Evolutionary conservation across 768 basidiomycete genomes (phyloP), one percentile per base, ranked within the genome.

Genomic region (Leccinum fibrillosum): DNA sequence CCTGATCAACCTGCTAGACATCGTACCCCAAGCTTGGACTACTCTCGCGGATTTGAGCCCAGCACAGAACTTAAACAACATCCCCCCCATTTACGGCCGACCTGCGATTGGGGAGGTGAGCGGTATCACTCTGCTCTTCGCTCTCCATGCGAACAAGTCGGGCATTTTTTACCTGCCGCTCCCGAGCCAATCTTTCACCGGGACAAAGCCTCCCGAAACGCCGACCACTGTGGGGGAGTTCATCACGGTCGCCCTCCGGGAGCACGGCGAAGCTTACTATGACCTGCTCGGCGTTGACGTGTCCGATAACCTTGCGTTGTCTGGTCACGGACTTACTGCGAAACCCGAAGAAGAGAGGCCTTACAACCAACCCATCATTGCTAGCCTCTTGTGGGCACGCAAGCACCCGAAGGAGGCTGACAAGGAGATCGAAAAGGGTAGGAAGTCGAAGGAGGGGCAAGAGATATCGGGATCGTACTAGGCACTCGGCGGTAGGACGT

Each of bases 11-110:
- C 17, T 19, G 5, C 51, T 39, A 5, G 58, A 64, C 21, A 50
- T 55, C 5, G 53, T 63, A 12, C 62, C 63, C n/a, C 62, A 64
- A 50, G 58, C 62, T 5, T 64, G 63, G 63, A n/a, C 47, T 8
- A 26, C 26, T 28, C 2, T 28, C 28, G 28, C 2, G 28, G 2
- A 2, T 32, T 5, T 11, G 15, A 47, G 37, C 23, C 58, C 58
- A 5, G 17, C 15, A 1, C 61, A 62, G 37, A 53, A 56, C 32
- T 9, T 56, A 28, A 12, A 26, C 12, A 61, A 58, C 26, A 52
- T 61, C 12, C 60, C 53, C 6, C 1, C 21, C 15, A 54, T 54
- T 15, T 59, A 51, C 28, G 49, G 26, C 49, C 11, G 2, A 15
- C 53, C 45, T 23, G 45, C 45, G 45, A 3, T 47, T 47, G 23